These are phyloP conservation scores for Aureobasidium pullulans DNA, from an alignment of 2,329 filamentous ascomycete genomes.

Conservation along the genomic window DNA sequence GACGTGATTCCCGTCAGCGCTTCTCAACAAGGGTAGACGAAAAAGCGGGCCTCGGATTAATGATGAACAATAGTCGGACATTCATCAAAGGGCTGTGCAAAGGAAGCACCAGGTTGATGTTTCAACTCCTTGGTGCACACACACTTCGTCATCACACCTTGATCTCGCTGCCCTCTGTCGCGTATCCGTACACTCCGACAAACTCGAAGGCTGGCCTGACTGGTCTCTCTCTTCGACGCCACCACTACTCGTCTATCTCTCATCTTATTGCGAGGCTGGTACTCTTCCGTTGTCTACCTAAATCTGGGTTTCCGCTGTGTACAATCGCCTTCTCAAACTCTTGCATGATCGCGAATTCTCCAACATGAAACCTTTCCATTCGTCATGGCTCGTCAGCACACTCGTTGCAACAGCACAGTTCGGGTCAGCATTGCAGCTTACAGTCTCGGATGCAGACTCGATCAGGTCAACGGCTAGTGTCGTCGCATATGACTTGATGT, in stretches of 20 bases:
- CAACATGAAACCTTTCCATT: neutral
- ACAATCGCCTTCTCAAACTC: neutral
- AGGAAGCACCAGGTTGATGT: neutral
- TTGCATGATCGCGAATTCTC: neutral
- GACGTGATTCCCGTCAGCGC: neutral
- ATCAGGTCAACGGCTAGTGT: constrained; percentile 24
- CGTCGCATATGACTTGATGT: constrained; percentile 27
- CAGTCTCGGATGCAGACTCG: constrained; percentile 19
- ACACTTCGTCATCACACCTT: constrained; percentile 8
- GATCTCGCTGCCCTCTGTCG: neutral
- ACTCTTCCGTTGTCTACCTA: neutral
- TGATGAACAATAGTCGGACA: neutral
- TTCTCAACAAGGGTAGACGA: neutral
- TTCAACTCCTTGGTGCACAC: neutral
- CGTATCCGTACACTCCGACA: neutral
- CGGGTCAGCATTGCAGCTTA: constrained; percentile 2
- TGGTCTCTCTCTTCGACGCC: neutral
- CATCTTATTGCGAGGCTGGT: neutral
- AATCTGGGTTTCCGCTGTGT: neutral
- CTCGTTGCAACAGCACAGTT: neutral
- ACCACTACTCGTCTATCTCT: neutral
- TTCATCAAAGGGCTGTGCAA: constrained; percentile 6
- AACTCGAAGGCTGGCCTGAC: neutral
- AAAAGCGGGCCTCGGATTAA: constrained; percentile 4
- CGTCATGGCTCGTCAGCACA: constrained; percentile 4